phyloP scores from a whole-genome alignment of 2,329 filamentous ascomycete genomes.

The Stagonosporopsis rhizophila region DNA sequence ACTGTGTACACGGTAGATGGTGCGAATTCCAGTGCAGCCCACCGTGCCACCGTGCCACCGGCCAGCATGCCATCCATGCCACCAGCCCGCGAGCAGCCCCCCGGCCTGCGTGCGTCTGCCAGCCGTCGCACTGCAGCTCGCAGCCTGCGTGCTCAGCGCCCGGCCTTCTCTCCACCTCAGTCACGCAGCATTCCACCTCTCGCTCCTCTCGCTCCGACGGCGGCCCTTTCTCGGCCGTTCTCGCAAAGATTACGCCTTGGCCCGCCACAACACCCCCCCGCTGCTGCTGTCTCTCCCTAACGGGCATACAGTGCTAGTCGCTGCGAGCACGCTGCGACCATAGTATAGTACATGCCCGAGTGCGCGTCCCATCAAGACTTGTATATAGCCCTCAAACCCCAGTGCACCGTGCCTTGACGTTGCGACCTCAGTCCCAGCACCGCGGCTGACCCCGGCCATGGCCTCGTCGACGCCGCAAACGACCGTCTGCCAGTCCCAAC shows the following conservation, averaged over 20 bases:
- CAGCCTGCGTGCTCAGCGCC: conserved; percentile 18
- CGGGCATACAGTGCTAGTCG: neutral
- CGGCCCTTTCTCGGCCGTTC: conserved; percentile 20
- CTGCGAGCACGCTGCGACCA: neutral
- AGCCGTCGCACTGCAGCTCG: conserved; percentile 16
- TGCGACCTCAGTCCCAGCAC: conserved; percentile 16
- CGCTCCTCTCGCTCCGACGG: conserved; percentile 21
- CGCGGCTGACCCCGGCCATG: conserved; percentile 6
- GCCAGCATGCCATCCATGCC: no score
- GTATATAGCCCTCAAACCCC: conserved; percentile 10
- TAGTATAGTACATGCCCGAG: no score
- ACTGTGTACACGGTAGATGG: no score
- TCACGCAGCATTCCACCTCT: conserved; percentile 15
- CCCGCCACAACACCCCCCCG: neutral
- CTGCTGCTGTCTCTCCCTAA: conserved; percentile 18
- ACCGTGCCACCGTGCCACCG: no score
- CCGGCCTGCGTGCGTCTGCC: neutral
- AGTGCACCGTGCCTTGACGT: neutral
- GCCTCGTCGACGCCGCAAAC: conserved; percentile 27
- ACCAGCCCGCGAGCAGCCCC: no score
- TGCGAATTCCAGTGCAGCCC: no score
- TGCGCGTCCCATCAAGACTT: neutral
- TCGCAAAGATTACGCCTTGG: conserved; percentile 20
- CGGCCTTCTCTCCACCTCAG: conserved; percentile 15
- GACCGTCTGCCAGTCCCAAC: conserved; percentile 19